Conservation (phyloP, 306 rosid genomes). For the Cucurbita ficifolia region DNA sequence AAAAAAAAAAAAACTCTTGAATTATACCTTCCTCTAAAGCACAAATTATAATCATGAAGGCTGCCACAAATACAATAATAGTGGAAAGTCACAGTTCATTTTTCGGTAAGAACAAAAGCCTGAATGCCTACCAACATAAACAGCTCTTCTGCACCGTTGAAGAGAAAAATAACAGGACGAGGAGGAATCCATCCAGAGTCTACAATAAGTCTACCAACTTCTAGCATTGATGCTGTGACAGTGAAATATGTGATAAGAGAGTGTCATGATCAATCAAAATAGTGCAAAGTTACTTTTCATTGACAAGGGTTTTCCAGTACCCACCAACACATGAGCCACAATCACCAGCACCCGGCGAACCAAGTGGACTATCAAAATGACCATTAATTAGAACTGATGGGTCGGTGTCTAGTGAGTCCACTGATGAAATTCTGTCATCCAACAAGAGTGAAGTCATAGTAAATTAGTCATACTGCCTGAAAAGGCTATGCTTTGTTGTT, state of each 20-base stretch:
- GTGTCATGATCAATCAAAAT: constrained; percentile 6
- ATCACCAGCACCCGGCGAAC: constrained; percentile 96
- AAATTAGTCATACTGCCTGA: constrained; percentile 1
- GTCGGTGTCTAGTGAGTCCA: constrained; percentile 50
- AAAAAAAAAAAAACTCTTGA: not conserved
- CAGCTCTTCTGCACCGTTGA: constrained; percentile 98
- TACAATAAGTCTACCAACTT: constrained; percentile 68
- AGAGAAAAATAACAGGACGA: constrained; percentile 73
- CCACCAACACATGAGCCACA: constrained; percentile 97
- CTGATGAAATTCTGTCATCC: constrained; percentile 52
- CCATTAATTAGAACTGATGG: constrained; percentile 77
- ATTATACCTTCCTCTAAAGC: not conserved
- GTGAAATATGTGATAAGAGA: not conserved
- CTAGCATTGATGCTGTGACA: constrained; percentile 76
- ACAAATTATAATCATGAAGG: not conserved
- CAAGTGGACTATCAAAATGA: constrained; percentile 88
- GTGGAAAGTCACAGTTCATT: not conserved
- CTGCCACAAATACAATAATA: not conserved
- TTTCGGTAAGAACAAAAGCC: constrained; percentile 1
- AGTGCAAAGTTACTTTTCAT: constrained; percentile 6
- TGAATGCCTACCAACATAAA: constrained; percentile 75
- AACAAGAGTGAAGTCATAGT: constrained; percentile 12
- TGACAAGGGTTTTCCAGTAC: constrained; percentile 18
- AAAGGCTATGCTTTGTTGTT: constrained; percentile 4
- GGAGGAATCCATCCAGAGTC: constrained; percentile 80